phyloP scores from a whole-genome alignment of 2,329 filamentous ascomycete species.

The Exophiala xenobiotica region DNA sequence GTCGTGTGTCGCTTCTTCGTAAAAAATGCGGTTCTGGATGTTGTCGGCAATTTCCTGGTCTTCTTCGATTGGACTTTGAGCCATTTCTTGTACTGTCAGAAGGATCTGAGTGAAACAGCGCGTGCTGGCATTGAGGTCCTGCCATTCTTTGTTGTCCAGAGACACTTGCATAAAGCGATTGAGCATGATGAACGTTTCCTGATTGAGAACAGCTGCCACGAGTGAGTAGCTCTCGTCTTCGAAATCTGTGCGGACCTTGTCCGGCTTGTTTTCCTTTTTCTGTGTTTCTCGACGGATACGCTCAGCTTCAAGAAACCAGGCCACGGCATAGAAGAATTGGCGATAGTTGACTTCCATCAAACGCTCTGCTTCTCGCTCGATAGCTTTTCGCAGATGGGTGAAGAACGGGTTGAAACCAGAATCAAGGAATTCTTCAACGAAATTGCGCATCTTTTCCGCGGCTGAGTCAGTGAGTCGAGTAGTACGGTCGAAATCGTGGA shows the following conservation, averaged over 20 bases:
- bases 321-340: conserved; percentile 88
- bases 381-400: conserved; percentile 77
- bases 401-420: conserved; percentile 94
- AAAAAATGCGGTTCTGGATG: conserved; percentile 94
- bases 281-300: conserved; percentile 65
- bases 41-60: conserved; percentile 98
- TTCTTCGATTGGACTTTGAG: conserved; percentile 78
- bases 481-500: conserved; percentile 72
- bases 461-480: conserved; percentile 69
- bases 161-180: conserved; percentile 78
- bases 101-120: conserved; percentile 93
- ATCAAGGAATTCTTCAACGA: conserved; percentile 91
- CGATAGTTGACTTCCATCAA: conserved; percentile 72
- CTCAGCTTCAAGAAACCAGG: conserved; percentile 91
- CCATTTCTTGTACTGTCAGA: conserved; percentile 90
- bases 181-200: conserved; percentile 89
- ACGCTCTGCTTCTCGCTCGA: conserved; percentile 85
- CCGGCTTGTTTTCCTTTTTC: conserved; percentile 52
- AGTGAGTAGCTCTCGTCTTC: conserved; percentile 77
- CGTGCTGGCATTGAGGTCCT: conserved; percentile 82
- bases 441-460: conserved; percentile 72
- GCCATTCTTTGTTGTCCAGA: conserved; percentile 82
- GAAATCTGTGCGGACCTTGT: conserved; percentile 51
- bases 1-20: conserved; percentile 93
- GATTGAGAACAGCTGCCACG: conserved; percentile 84